Evolutionary conservation across 1,284 basidiomycete genomes (phyloP).

Genomic region (Papiliotrema nemorosa): DNA sequence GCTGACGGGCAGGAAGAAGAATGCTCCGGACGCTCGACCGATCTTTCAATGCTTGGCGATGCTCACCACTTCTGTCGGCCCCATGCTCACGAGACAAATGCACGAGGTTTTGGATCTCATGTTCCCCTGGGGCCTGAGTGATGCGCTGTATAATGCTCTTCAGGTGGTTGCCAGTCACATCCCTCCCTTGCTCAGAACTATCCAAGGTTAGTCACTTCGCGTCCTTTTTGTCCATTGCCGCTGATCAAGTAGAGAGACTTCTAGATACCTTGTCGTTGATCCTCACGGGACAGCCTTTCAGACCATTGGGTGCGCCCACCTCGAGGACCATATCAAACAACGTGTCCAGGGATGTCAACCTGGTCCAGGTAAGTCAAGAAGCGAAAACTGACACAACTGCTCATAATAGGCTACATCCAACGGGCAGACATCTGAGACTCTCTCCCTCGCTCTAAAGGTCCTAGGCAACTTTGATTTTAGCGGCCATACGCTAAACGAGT

Average conservation of each 20-base stretch:
- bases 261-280: conserved; percentile 77
- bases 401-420: conserved; percentile 38
- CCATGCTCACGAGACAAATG: conserved; percentile 89
- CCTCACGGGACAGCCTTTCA: conserved; percentile 77
- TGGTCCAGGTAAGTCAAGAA: conserved; percentile 54
- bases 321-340: conserved; percentile 42
- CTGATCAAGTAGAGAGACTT: conserved; percentile 63
- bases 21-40: conserved; percentile 86
- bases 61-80: conserved; percentile 91
- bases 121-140: conserved; percentile 91
- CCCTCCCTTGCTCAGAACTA: conserved; percentile 82
- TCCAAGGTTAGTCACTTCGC: conserved; percentile 83
- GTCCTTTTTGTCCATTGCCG: no score
- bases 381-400: background rate
- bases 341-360: conserved; percentile 59
- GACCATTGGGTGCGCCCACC: conserved; percentile 68
- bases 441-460: conserved; percentile 81
- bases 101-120: conserved; percentile 97
- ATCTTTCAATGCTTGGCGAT: conserved; percentile 98
- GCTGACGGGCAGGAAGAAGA: conserved; percentile 67
- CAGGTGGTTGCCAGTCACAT: conserved; percentile 84
- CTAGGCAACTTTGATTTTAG: conserved; percentile 93
- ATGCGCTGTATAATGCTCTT: conserved; percentile 81
- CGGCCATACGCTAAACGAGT: conserved; percentile 93
- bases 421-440: conserved; percentile 65